These are phyloP conservation scores for Psophocarpus tetragonolobus DNA, from an alignment of 306 rosid genomes.

Conservation along the genomic window DNA sequence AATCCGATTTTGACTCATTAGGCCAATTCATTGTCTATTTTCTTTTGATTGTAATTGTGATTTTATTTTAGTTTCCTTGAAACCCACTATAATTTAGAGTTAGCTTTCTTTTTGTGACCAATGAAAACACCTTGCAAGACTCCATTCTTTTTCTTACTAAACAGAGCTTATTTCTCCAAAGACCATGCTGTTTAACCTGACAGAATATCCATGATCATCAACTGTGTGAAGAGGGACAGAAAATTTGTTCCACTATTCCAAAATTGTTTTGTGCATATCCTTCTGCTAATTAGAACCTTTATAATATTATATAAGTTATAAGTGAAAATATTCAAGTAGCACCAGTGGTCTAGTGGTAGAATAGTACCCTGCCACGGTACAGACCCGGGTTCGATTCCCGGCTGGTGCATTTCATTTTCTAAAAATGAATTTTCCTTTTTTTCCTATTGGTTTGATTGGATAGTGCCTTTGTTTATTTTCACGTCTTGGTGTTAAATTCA, in stretches of 20 bases:
- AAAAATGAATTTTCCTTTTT: too few species aligned
- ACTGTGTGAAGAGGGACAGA: too few species aligned
- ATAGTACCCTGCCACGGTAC: slow-evolving; percentile 66
- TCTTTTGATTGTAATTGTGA: background rate
- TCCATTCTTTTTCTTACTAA: background rate
- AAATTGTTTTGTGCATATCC: too few species aligned
- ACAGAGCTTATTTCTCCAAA: background rate
- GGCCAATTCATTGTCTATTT: background rate
- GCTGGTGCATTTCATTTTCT: slow-evolving; percentile 53
- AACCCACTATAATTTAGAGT: background rate
- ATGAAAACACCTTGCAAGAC: background rate
- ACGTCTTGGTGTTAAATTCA: too few species aligned
- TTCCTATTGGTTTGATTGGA: too few species aligned
- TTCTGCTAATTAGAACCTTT: too few species aligned
- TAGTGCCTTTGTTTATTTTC: too few species aligned
- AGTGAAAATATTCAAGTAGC: background rate
- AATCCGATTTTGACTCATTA: background rate
- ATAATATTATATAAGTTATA: too few species aligned
- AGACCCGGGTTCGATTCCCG: slow-evolving; percentile 89
- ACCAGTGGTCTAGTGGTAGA: slow-evolving; percentile 65
- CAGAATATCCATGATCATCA: background rate
- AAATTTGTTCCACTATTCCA: too few species aligned
- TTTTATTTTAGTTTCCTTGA: background rate
- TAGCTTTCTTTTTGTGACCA: background rate
- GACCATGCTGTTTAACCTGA: background rate